These are phyloP conservation scores for Gossypium thurberi DNA, from an alignment of 345 rosid genomes.

Conservation along the genomic window DNA sequence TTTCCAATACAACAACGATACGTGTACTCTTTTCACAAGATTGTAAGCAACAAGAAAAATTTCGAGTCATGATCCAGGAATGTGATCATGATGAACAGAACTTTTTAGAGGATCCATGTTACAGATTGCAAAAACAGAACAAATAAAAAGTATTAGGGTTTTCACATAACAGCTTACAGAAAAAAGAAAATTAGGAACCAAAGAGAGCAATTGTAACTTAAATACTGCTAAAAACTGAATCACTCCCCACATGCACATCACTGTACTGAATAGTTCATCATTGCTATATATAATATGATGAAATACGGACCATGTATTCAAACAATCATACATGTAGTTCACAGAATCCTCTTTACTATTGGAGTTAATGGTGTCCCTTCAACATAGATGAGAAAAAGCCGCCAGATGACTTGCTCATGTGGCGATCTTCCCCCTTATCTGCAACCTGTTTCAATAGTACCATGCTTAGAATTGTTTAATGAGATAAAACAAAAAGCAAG, in stretches of 20 bases:
- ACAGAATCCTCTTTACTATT: constrained; percentile 13
- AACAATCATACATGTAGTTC: constrained; percentile 17
- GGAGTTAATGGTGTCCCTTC: constrained; percentile 44
- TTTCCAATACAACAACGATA: not conserved
- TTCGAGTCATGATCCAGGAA: not conserved
- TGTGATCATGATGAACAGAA: not conserved
- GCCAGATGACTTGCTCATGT: constrained; percentile 39
- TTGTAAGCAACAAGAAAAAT: not conserved
- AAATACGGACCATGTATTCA: constrained; percentile 11
- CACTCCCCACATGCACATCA: not conserved
- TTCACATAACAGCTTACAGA: too few relatives aligned
- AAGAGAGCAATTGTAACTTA: not conserved
- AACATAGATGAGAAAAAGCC: constrained; percentile 42
- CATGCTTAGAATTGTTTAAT: constrained; percentile 13
- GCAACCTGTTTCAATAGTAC: constrained; percentile 41
- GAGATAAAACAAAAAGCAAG: constrained; percentile 1
- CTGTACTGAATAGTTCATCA: constrained; percentile 9
- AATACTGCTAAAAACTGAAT: not conserved
- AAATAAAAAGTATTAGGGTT: not conserved
- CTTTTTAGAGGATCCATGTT: not conserved
- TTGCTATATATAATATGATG: constrained; percentile 26
- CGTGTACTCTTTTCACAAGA: not conserved
- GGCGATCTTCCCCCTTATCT: constrained; percentile 38
- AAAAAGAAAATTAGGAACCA: not conserved
- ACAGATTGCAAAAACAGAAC: not conserved